phyloP scores from a whole-genome alignment of 1,284 basidiomycete genomes.

The Sporisorium exsertum region DNA sequence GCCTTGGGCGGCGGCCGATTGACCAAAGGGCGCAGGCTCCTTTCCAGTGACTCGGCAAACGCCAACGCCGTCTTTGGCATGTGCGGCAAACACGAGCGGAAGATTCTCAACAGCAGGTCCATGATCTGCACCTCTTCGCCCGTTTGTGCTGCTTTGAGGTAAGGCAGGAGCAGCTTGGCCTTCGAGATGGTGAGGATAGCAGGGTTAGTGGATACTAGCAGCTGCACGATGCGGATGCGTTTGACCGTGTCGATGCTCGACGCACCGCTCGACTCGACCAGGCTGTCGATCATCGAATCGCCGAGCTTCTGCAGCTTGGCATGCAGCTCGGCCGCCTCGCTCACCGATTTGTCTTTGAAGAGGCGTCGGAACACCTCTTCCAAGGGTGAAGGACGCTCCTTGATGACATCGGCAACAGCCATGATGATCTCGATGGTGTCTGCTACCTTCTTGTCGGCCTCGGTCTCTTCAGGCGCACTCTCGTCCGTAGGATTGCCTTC shows the following conservation, averaged over 20 bases:
- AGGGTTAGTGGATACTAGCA: slow-evolving; percentile 83
- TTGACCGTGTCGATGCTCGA: slow-evolving; percentile 69
- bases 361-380: slow-evolving; percentile 81
- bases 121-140: slow-evolving; percentile 78
- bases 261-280: slow-evolving; percentile 84
- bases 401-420: slow-evolving; percentile 82
- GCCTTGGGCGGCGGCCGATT: slow-evolving; percentile 75
- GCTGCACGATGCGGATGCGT: slow-evolving; percentile 81
- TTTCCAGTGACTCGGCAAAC: slow-evolving; percentile 80
- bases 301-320: slow-evolving; percentile 80
- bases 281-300: slow-evolving; percentile 83
- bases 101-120: slow-evolving; percentile 77
- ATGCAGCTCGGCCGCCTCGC: slow-evolving; percentile 72
- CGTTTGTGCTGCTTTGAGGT: slow-evolving; percentile 83
- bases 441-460: slow-evolving; percentile 27
- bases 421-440: slow-evolving; percentile 82
- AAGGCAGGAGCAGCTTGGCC: slow-evolving; percentile 84
- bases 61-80: slow-evolving; percentile 78
- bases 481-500: slow-evolving; percentile 2
- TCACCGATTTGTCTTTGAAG: slow-evolving; percentile 49
- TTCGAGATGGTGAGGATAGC: slow-evolving; percentile 82
- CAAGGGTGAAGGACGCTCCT: slow-evolving; percentile 83
- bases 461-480: slow-evolving; percentile 19
- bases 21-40: slow-evolving; percentile 82
- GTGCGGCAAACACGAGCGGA: slow-evolving; percentile 82